Conservation (phyloP, 176 grass and related monocot species). For the Otatea glauca region DNA sequence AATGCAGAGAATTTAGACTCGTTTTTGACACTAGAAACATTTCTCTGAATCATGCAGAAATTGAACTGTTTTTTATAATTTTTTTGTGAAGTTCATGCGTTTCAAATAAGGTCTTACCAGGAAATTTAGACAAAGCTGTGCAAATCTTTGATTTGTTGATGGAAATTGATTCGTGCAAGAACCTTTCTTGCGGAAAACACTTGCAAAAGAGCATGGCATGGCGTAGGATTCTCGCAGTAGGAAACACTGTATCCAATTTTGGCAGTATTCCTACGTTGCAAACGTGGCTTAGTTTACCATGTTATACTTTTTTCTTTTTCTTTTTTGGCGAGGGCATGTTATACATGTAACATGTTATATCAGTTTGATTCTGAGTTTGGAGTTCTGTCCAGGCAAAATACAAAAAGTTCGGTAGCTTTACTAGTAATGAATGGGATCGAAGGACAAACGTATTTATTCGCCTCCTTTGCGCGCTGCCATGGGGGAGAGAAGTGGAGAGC, state of each 20-base stretch:
- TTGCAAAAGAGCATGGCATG: no score
- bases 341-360: neutral
- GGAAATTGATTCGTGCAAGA: neutral
- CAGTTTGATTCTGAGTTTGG: neutral
- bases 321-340: no score
- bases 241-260: no score
- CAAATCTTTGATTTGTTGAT: neutral
- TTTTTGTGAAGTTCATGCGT: no score
- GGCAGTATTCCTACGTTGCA: no score
- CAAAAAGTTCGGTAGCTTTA: neutral
- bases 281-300: no score
- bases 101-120: neutral
- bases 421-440: neutral
- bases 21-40: no score
- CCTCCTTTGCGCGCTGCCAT: conserved; percentile 15
- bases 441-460: neutral
- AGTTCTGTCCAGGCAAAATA: neutral
- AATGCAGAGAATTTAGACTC: no score
- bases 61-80: no score
- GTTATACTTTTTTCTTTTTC: no score
- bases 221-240: no score
- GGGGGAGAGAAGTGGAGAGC: neutral
- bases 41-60: neutral
- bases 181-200: no score
- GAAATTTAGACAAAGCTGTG: neutral